These are phyloP conservation scores for Apophysomyces sp. DNA, from an alignment of 371 early-diverging fungal genomes.

Conservation along the genomic window DNA sequence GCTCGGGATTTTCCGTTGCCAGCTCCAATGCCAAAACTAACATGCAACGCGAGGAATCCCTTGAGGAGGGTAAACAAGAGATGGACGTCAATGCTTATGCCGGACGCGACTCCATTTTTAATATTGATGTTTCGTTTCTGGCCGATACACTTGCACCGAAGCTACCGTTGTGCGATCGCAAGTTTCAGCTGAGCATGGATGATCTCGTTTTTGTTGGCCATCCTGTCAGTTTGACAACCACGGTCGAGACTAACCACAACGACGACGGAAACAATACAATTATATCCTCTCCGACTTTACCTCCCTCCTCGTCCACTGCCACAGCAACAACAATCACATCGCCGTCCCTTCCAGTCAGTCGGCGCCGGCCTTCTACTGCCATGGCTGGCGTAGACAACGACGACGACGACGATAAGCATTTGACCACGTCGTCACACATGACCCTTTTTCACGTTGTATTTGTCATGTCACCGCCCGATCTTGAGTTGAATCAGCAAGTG, in stretches of 20 bases:
- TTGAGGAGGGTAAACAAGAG: background rate
- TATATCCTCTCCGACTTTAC: background rate
- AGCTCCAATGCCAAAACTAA: background rate
- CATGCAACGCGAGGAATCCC: background rate
- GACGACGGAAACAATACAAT: constrained; percentile 12
- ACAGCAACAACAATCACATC: background rate
- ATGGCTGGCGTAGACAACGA: constrained; percentile 9
- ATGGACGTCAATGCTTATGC: constrained; percentile 24
- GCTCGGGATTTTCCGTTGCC: constrained; percentile 10
- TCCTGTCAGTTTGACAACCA: constrained; percentile 55
- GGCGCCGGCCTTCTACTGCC: background rate
- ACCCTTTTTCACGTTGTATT: constrained; percentile 86
- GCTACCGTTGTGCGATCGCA: constrained; percentile 65
- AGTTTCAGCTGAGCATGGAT: constrained; percentile 81
- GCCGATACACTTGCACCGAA: constrained; percentile 79
- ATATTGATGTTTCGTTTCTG: constrained; percentile 67
- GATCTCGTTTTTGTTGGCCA: constrained; percentile 77
- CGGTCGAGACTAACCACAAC: constrained; percentile 29
- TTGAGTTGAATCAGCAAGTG: constrained; percentile 59
- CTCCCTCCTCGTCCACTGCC: constrained; percentile 18
- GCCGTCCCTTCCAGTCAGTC: background rate
- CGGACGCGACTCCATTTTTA: constrained; percentile 53
- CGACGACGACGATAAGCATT: constrained; percentile 21
- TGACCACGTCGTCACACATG: constrained; percentile 45
- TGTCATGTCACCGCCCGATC: constrained; percentile 59